Percentiles rank a stretch among this genome's conserved stretches.
These are phyloP conservation scores for Phytophthora multivora DNA, from an alignment of 352 stramenopile species.

Conservation along the genomic window DNA sequence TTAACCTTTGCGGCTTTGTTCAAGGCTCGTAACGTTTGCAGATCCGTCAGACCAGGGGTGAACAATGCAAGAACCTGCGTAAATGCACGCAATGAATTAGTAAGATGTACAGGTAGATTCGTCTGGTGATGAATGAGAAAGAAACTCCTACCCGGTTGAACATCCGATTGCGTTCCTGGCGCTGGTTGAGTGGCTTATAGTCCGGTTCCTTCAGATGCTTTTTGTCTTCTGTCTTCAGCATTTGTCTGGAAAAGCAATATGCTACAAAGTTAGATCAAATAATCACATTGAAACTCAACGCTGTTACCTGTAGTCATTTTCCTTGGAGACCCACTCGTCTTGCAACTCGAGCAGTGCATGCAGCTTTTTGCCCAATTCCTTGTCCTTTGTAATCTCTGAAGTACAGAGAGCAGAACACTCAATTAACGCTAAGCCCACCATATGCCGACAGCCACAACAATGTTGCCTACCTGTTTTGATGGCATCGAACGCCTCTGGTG, in stretches of 20 bases:
- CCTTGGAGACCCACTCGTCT: constrained; percentile 84
- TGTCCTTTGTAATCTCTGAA: constrained; percentile 64
- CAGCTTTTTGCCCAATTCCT: constrained; percentile 51
- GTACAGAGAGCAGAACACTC: not conserved
- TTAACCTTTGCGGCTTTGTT: constrained; percentile 77
- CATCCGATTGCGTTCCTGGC: constrained; percentile 86
- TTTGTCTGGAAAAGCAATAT: constrained; percentile 55
- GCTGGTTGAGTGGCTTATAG: constrained; percentile 70
- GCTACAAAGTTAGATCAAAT: not conserved
- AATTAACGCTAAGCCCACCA: not conserved
- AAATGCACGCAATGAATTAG: constrained; percentile 4
- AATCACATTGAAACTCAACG: not conserved
- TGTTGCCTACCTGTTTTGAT: constrained; percentile 78
- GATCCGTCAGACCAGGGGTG: constrained; percentile 59
- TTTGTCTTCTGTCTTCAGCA: constrained; percentile 91
- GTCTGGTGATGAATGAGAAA: not conserved
- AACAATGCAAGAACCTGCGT: constrained; percentile 66
- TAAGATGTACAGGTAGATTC: not conserved
- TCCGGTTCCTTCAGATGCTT: constrained; percentile 83
- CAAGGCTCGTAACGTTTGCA: constrained; percentile 66
- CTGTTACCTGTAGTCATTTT: constrained; percentile 83
- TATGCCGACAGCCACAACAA: not conserved
- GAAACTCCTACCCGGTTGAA: constrained; percentile 64
- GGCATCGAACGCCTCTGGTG: constrained; percentile 42
- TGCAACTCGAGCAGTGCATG: constrained; percentile 58